phyloP scores from a whole-genome alignment of 371 early-diverging fungal genomes.

The Mortierella sp. region DNA sequence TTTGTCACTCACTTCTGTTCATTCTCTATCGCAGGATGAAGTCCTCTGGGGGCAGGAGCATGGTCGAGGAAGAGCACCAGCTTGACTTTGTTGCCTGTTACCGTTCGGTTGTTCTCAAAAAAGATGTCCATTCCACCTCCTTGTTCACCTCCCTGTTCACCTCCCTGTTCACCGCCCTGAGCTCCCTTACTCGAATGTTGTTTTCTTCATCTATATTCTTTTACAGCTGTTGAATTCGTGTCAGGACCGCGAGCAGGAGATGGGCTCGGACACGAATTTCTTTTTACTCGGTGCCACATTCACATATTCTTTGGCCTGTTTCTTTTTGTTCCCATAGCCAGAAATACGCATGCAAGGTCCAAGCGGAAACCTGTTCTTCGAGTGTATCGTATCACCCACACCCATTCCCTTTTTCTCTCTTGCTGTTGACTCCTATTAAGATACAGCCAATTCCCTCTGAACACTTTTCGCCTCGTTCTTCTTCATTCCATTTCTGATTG shows the following conservation, averaged over 20 bases:
- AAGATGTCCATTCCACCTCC: background rate
- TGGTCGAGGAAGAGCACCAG: background rate
- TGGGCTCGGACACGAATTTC: no score
- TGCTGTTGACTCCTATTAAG: background rate
- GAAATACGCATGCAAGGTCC: background rate
- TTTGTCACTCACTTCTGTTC: conserved; percentile 5
- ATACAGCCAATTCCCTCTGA: no score
- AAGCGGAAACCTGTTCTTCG: background rate
- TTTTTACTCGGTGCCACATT: background rate
- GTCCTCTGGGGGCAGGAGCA: background rate
- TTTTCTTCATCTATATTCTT: no score
- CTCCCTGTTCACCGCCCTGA: no score
- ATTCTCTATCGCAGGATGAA: background rate
- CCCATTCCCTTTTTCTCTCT: background rate
- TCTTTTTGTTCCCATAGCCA: conserved; percentile 1
- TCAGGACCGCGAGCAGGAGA: no score
- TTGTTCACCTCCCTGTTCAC: no score
- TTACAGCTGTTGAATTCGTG: no score
- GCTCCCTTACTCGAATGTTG: no score
- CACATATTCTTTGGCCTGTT: background rate
- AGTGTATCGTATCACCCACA: background rate
- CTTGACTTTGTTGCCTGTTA: background rate
- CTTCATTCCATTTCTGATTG: background rate
- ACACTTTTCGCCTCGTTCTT: background rate
- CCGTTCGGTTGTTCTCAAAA: background rate